Base-by-base conservation (phyloP, 345 rosid species). In the Clausena lansium region DNA sequence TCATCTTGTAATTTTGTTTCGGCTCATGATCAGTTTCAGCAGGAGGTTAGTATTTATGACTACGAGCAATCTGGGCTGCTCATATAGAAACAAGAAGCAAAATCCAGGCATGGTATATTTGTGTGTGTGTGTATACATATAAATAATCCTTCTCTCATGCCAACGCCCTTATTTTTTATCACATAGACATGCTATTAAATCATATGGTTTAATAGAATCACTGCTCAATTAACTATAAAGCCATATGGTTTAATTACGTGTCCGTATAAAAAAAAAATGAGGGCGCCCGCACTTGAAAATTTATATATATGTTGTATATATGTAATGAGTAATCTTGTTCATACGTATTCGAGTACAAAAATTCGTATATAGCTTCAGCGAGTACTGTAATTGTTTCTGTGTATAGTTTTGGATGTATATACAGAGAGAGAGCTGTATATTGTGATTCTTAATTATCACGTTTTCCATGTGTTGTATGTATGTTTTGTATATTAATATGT, bases 11-110 rank as follows among this genome's bases (percentile, higher is more conserved):
- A 38, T 54, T 24, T 6, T 78, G 25, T 20, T 35, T 25, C n/a
- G 57, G 22, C 9, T 72, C 25, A 50, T 24, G 50, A 45, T 45
- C 54, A 33, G 41, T 22, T 54, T 41, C 71, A 73, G 68, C 74
- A 77, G 39, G 78, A 69, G 79, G 81, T 79, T 71, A 84, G 80
- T 79, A 68, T 76, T 5, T 81, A 72, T 9, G 82, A 81, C 41
- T 83, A 83, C 41, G 74, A 75, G 35, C 67, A 80, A 13, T 57
- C 81, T 17, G 83, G 77, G 77, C 25, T 82, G 60, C 24, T 65
- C 7, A 65, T 65, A 20, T 65, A 36, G 47, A 19, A 19, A 33
- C 52, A 22, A 72, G 35, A 59, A 74, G 41, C 35, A 63, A 62
- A 74, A 27, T 20, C 68, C 6, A 20, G 36, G 76, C 35, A 39